Evolutionary conservation across 2,329 filamentous ascomycete genomes (phyloP), one percentile per base, ranked within the genome.

Genomic region (Paracoccidioides brasiliensis): DNA sequence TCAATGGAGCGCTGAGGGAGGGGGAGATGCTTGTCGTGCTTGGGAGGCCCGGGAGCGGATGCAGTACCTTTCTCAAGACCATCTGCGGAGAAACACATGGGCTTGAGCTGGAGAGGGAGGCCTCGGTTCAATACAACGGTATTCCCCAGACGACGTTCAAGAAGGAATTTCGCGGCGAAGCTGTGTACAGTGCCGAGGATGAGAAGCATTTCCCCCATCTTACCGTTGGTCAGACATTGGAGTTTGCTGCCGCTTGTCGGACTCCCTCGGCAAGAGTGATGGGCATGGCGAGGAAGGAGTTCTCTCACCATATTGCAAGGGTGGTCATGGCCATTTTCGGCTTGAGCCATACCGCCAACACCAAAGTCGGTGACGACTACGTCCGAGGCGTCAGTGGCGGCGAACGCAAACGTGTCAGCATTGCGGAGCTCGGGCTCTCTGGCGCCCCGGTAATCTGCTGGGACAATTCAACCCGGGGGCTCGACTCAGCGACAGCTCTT

Each of bases 51-150:
- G 71, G 71, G 4, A 68, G 66, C 56, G 73, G 73, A 49, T 95
- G 89, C 70, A 88, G 86, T 12, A 94, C 89, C 1, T 83, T 94
- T 60, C 75, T 95, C 57, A 94, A 94, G 76, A 86, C 87, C 0
- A 78, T 95, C 56, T 81, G 86, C 10, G 89, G 89, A 56, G 87
- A 94, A 69, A 84, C 86, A 33, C 84, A 90, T 63, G 89, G 89
- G 32, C 83, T 94, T 63, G 80, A 80, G 59, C 76, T 93, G 28
- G 84, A 85, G 35, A 73, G 85, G 5, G 72, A 74, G 5, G 85
- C 88, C 0, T 81, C 86, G 57, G 81, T 95, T 65, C 91, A 94
- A 72, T 95, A 93, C 66, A 86, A 93, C 58, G 73, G 72, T 14
- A 69, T 73, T 62, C 74, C 80, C 2, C 78, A 86, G 55, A 72